Percentiles rank a stretch among this genome's conserved stretches.
These are phyloP conservation scores for Mycena haematopus DNA, from an alignment of 768 basidiomycete species.

Conservation along the genomic window DNA sequence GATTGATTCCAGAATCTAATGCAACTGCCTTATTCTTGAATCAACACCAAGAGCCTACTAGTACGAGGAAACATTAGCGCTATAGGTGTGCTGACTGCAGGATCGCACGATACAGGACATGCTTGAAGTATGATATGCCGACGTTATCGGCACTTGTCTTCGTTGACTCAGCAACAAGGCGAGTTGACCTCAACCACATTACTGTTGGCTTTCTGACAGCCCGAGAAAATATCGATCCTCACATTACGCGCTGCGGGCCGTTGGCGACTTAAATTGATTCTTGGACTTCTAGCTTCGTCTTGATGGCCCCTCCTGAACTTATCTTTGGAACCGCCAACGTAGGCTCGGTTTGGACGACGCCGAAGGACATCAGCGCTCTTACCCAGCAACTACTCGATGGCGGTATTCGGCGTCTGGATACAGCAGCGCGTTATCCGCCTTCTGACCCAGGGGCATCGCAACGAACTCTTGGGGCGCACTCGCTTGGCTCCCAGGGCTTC, in stretches of 20 bases:
- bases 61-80: no score
- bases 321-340: constrained; percentile 3
- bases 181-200: no score
- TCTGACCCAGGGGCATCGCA: not conserved
- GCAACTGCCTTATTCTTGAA: no score
- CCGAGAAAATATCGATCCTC: not conserved
- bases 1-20: no score
- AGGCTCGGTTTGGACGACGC: not conserved
- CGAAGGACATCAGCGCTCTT: not conserved
- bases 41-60: no score
- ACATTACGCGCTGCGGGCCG: not conserved
- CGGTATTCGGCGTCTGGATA: not conserved
- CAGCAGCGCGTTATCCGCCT: constrained; percentile 1
- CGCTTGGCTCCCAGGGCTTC: not conserved
- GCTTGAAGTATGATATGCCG: no score
- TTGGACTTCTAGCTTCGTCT: not conserved
- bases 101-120: no score
- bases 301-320: constrained; percentile 1
- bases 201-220: no score
- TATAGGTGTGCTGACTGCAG: no score
- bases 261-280: not conserved
- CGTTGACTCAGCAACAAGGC: no score
- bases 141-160: no score
- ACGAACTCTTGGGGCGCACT: not conserved
- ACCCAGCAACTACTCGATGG: not conserved